Evolutionary conservation across 2,329 filamentous ascomycete genomes (phyloP).

Genomic region (Gremmenia infestans): DNA sequence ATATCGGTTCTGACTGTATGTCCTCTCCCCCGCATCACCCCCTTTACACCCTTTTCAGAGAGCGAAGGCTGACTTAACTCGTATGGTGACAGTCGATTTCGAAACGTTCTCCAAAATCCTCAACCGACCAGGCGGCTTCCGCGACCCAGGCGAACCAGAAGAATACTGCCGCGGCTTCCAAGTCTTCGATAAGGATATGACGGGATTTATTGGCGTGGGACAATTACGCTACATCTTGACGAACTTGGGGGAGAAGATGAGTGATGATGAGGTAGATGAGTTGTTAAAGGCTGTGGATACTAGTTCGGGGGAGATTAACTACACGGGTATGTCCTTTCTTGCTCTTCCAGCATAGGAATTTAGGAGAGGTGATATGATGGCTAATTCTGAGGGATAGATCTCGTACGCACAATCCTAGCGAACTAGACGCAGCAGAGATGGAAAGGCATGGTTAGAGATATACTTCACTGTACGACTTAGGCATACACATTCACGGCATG

Average conservation of each 20-base stretch:
- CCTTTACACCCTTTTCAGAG: background rate
- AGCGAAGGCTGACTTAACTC: background rate
- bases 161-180: constrained; percentile 99
- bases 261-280: constrained; percentile 97
- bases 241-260: constrained; percentile 98
- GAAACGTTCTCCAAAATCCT: constrained; percentile 95
- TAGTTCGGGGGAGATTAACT: constrained; percentile 94
- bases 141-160: constrained; percentile 93
- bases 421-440: constrained; percentile 49
- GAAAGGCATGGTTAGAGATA: constrained; percentile 8
- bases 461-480: constrained; percentile 19
- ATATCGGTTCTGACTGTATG: constrained; percentile 85
- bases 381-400: constrained; percentile 46
- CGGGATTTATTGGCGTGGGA: constrained; percentile 93
- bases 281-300: constrained; percentile 97
- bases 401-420: constrained; percentile 81
- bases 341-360: background rate
- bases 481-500: constrained; percentile 15
- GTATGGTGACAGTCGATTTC: constrained; percentile 73
- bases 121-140: constrained; percentile 96
- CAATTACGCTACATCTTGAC: constrained; percentile 98
- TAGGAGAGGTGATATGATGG: background rate
- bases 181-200: constrained; percentile 99
- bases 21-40: constrained; percentile 26
- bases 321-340: constrained; percentile 64